phyloP scores from a whole-genome alignment of 2,329 filamentous ascomycete species.

The Ceratocystis papillata region DNA sequence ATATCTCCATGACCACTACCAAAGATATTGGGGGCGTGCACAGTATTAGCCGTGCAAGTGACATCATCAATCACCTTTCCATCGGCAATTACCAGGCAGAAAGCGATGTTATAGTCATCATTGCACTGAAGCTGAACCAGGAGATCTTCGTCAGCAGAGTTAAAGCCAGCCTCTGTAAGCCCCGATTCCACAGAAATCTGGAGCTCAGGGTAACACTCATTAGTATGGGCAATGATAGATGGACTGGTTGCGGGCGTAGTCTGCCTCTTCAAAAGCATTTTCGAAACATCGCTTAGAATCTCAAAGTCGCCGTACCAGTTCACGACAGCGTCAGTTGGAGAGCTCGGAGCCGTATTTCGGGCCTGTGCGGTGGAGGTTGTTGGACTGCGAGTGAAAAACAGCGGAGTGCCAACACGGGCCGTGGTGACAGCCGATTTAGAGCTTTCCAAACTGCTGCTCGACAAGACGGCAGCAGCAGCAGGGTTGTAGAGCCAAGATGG shows the following conservation, averaged over 20 bases:
- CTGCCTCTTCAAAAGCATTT: not conserved
- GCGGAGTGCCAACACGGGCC: slow-evolving; percentile 14
- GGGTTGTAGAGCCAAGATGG: not conserved
- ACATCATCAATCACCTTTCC: slow-evolving; percentile 3
- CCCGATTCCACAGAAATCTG: slow-evolving; percentile 7
- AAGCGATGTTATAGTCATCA: slow-evolving; percentile 6
- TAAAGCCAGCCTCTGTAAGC: slow-evolving; percentile 15
- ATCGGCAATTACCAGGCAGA: slow-evolving; percentile 18
- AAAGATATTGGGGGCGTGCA: slow-evolving; percentile 17
- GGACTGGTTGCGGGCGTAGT: not conserved
- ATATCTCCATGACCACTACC: not conserved
- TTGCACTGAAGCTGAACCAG: slow-evolving; percentile 13
- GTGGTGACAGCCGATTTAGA: not conserved
- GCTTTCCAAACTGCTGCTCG: not conserved
- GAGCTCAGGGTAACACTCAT: slow-evolving; percentile 19
- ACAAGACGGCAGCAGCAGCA: not conserved
- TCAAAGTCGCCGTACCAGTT: not conserved
- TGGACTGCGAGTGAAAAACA: slow-evolving; percentile 6
- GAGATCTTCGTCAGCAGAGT: not conserved
- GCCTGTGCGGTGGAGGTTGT: not conserved
- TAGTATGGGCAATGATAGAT: not conserved
- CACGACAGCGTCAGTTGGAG: not conserved
- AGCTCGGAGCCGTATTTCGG: not conserved
- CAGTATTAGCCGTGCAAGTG: slow-evolving; percentile 14
- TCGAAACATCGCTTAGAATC: not conserved